phyloP scores from a whole-genome alignment of 805 yeast species.

The fission yeast (Schizosaccharomyces pombe) region ASM294v3 CU329670.1:4678501-4679000 shows the following conservation, averaged over 20 bases:
- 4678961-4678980: slow-evolving; percentile 70
- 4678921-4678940: slow-evolving; percentile 96
- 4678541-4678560: slow-evolving; percentile 76
- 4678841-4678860: slow-evolving; percentile 66
- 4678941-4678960: slow-evolving; percentile 39
- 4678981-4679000: slow-evolving; percentile 68
- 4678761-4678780: slow-evolving; percentile 78
- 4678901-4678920: slow-evolving; percentile 74
- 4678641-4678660: slow-evolving; percentile 78
- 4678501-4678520: slow-evolving; percentile 92
- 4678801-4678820: slow-evolving; percentile 84
- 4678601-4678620: slow-evolving; percentile 76
- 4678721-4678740: slow-evolving; percentile 66
- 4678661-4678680: slow-evolving; percentile 87
- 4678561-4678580: slow-evolving; percentile 82
- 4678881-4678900: slow-evolving; percentile 80
- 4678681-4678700: slow-evolving; percentile 66
- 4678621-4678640: slow-evolving; percentile 86
- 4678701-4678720: slow-evolving; percentile 71
- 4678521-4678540: slow-evolving; percentile 71
- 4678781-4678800: slow-evolving; percentile 92
- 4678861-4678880: slow-evolving; percentile 75
- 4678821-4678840: slow-evolving; percentile 45
- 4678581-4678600: slow-evolving; percentile 84
- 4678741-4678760: slow-evolving; percentile 97